Base-by-base conservation (phyloP, 495 filamentous ascomycete genomes). In the Neurospora terricola region DNA sequence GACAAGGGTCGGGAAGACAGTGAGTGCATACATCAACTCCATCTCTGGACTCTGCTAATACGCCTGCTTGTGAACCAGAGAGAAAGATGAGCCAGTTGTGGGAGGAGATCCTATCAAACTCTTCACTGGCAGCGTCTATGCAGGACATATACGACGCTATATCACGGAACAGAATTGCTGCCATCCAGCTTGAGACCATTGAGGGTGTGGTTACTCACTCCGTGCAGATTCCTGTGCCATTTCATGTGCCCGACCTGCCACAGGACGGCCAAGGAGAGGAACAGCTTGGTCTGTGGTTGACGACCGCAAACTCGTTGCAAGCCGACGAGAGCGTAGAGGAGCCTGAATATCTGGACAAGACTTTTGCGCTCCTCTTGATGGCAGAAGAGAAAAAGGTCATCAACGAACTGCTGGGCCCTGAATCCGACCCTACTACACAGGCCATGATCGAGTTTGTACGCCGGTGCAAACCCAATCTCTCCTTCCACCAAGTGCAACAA, bases 351-450 rank as follows among this genome's bases (percentile, higher is more conserved):
- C 83, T 96, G 18, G 92, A 91, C 69, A 93, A 92, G 76, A 91
- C 97, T 79, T 95, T 96, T 76, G 94, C 92, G 0, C 84, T 99
- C 1, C 85, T 99, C 3, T 85, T 98, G 5, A 88, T 98, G 39
- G 89, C 93, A 77, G 93, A 96, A 77, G 89, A 94, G 73, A 91
- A 93, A 68, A 89, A 89, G 37, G 92, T 98, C 70, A 85, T 96
- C 21, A 88, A 90, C 48, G 93, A 97, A 73, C 88, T 98, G n/a
- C 27, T 62, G 27, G 54, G 54, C 2, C 54, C 54, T 2, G 89
- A 93, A 77, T 85, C 88, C 11, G 93, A 95, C 36, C 86, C 88
- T 5, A 86, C 92, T 14, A 89, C 92, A 4, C 86, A 88, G 2
- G 89, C 90, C 4, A 87, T 99, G 74, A 86, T 90, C 4, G 92